Evolutionary conservation across 106 monocot genomes (phyloP), one percentile per base, ranked within the genome.

Genomic region (Dioscorea zingiberensis): DNA sequence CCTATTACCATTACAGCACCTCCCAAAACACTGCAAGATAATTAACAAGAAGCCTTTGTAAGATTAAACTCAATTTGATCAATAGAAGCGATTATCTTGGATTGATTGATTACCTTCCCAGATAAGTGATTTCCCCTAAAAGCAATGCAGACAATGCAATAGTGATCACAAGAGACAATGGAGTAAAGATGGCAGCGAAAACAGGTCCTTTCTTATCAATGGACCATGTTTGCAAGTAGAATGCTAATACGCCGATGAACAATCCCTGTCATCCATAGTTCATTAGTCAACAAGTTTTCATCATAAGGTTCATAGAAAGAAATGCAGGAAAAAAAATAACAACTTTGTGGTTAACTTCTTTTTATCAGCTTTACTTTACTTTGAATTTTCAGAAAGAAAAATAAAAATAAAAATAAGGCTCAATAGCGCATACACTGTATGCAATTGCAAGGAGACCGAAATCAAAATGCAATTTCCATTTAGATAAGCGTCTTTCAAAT

Each of bases 1-100:
- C 79, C 80, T 48, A 68, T 80, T 15, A 80, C 69, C 69, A 80
- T 68, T 18, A 84, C 44, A 9, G 56, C 11, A 55, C 80, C 80
- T 18, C 84, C 80, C 25, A 80, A 59, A 26, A 80, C 29, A 30
- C 84, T 84, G 84, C 59, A 68, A 32, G 2, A 38, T 2, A 0
- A 38, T 38, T 38, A 38, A 0, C 0, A 18, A 0, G 32, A 21
- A 48, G n/a, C n/a, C n/a, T n/a, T n/a, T n/a, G n/a, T n/a, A 2
- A 26, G 9, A 65, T 5, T 54, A 21, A 28, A 30, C 27, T 12
- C 2, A 9, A 16, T 12, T n/a, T 54, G 10, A 67, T 23, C 4
- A 27, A 60, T 3, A 28, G 27, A 13, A 4, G 2, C 9, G n/a
- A 27, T 9, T 59, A 24, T 14, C 15, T 21, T 9, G 23, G 23